Base-by-base conservation (phyloP, 257 asterid species). In the Prunella vulgaris region DNA sequence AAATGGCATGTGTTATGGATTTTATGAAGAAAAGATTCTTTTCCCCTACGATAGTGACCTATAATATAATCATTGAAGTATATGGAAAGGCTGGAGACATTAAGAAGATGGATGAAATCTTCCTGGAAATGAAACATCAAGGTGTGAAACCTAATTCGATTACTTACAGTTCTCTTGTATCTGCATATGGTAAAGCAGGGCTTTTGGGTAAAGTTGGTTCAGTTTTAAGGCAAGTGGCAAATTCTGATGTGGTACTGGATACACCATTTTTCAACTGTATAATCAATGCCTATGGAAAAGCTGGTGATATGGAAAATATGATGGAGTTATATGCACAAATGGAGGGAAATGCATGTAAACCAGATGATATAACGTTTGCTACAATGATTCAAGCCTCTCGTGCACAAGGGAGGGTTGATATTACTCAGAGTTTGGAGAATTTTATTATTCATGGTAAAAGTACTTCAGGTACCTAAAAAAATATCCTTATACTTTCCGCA, bases 101-200 rank as follows among this genome's bases (percentile, higher is more conserved):
- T 14, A 74, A 77, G 76, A 84, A 81, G 82, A 88, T 93, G 99
- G 92, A 88, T 14, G 91, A 88, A 76, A 42, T 78, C 65, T 93
- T 93, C 86, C 38, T 88, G 80, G 77, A 83, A 73, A 88, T 93
- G 97, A 93, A 93, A 78, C 94, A 93, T 57, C 82, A 67, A 71
- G 94, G 96, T 27, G 61, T 88, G 84, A 90, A 90, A 79, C 97
- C 99, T 49, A 93, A 84, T 82, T 80, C 92, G 10, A 74, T 89
- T 69, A 93, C 97, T 22, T 90, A 88, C 78, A 83, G 92, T 75
- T 85, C 94, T 60, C 95, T 90, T 60, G 82, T 87, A 17, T 74
- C 75, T 62, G 96, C 94, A 7, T 90, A 90, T 75, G 18, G 97
- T 74, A 93, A 78, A 82, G 84, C 79, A 10, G 92, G 94, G 65